These are phyloP conservation scores for Pholiota microspora DNA, from an alignment of 768 basidiomycete genomes.

Conservation along the genomic window DNA sequence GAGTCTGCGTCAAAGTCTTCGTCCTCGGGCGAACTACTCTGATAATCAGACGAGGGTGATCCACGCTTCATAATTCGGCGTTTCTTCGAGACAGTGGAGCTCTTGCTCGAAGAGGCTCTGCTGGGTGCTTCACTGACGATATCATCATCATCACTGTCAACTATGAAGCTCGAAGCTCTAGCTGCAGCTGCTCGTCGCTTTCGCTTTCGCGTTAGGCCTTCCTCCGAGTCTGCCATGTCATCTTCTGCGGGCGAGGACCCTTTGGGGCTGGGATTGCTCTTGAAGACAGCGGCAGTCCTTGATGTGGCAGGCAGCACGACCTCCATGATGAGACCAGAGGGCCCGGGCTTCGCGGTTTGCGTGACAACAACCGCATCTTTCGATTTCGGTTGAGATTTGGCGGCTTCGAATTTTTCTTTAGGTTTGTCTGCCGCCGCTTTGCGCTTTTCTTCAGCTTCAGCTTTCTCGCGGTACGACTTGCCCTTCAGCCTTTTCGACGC, in stretches of 20 bases:
- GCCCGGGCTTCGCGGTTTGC: constrained; percentile 20
- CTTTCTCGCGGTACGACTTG: constrained; percentile 66
- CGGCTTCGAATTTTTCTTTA: not conserved
- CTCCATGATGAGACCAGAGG: constrained; percentile 48
- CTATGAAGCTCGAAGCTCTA: constrained; percentile 38
- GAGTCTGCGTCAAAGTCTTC: constrained; percentile 32
- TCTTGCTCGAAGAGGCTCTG: constrained; percentile 19
- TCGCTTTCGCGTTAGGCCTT: constrained; percentile 34
- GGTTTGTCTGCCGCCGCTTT: constrained; percentile 15
- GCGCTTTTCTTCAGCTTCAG: constrained; percentile 33
- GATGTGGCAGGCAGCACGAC: constrained; percentile 58
- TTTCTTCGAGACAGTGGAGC: constrained; percentile 22
- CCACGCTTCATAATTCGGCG: constrained; percentile 16
- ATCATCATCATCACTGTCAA: constrained; percentile 53
- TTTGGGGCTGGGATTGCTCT: constrained; percentile 21
- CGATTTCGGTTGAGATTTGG: constrained; percentile 4
- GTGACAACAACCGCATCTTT: constrained; percentile 6
- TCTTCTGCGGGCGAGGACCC: constrained; percentile 30
- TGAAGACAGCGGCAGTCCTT: constrained; percentile 19
- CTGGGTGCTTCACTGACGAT: constrained; percentile 28
- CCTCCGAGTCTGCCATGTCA: constrained; percentile 35
- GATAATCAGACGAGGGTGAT: constrained; percentile 40
- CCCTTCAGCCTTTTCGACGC: constrained; percentile 74
- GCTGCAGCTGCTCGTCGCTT: constrained; percentile 37
- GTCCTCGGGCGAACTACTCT: constrained; percentile 35